Conservation (phyloP, 257 asterid genomes). For the Gentiana macrophylla region DNA sequence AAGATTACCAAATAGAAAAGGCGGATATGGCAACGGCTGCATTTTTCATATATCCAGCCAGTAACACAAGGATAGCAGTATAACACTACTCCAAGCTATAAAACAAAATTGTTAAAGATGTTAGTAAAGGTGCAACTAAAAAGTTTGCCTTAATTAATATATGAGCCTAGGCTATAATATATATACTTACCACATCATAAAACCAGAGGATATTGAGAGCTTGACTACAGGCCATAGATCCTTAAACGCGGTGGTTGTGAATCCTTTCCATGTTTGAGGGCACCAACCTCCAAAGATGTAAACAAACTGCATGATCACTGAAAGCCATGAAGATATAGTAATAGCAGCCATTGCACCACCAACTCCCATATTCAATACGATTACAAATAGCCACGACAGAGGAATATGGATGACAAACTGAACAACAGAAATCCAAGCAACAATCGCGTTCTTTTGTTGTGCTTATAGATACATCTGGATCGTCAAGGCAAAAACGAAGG, state of each 20-base stretch:
- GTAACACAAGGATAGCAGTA: conserved; percentile 65
- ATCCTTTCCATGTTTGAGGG: conserved; percentile 68
- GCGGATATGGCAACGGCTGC: conserved; percentile 84
- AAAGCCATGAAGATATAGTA: conserved; percentile 50
- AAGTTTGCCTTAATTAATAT: too few species aligned
- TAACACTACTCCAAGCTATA: conserved; percentile 83
- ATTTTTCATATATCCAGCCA: conserved; percentile 82
- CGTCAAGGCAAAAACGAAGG: conserved; percentile 43
- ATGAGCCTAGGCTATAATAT: too few species aligned
- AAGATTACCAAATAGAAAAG: conserved; percentile 68
- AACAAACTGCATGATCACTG: conserved; percentile 51
- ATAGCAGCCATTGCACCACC: conserved; percentile 76
- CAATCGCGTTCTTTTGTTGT: conserved; percentile 66
- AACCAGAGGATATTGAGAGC: conserved; percentile 72
- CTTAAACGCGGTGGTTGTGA: conserved; percentile 48
- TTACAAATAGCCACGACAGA: conserved; percentile 59
- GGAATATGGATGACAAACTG: conserved; percentile 59
- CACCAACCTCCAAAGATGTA: conserved; percentile 91
- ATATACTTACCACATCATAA: conserved; percentile 68
- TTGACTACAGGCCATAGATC: conserved; percentile 75
- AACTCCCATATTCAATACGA: conserved; percentile 41
- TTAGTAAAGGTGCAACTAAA: too few species aligned
- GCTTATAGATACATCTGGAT: conserved; percentile 89
- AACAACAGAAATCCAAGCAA: conserved; percentile 53
- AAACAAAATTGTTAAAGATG: not conserved